These are phyloP conservation scores for Vaccinium myrtillus DNA, from an alignment of 148 eudicot genomes.

Conservation along the genomic window DNA sequence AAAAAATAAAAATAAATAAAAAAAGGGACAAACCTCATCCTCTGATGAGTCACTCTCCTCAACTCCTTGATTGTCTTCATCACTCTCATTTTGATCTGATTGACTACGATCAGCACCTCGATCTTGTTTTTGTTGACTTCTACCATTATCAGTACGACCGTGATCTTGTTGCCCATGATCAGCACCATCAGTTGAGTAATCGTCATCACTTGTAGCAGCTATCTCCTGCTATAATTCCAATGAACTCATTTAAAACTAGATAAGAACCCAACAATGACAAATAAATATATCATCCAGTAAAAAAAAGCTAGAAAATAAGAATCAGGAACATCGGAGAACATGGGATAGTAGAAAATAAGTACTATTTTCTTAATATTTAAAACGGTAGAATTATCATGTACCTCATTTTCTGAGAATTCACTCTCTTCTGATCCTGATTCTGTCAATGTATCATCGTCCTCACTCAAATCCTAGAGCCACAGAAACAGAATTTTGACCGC, in stretches of 20 bases:
- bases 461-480: slow-evolving; percentile 27
- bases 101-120: slow-evolving; percentile 16
- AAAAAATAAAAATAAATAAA: too few species aligned
- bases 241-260: background rate
- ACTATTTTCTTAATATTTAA: background rate
- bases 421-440: slow-evolving; percentile 37
- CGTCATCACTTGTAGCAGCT: slow-evolving; percentile 17
- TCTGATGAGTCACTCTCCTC: slow-evolving; percentile 98
- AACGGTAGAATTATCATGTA: slow-evolving; percentile 39
- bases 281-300: background rate
- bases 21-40: slow-evolving; percentile 65
- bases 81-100: slow-evolving; percentile 33
- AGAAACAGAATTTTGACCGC: background rate
- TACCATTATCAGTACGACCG: slow-evolving; percentile 25
- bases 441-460: slow-evolving; percentile 27
- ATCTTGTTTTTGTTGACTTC: slow-evolving; percentile 18
- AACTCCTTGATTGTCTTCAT: slow-evolving; percentile 46
- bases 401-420: slow-evolving; percentile 48
- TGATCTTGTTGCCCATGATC: slow-evolving; percentile 12
- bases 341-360: background rate
- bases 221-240: slow-evolving; percentile 24
- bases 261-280: background rate
- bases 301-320: background rate
- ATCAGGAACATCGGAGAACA: background rate
- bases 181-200: slow-evolving; percentile 23